Base-by-base conservation (phyloP, 805 yeast species). In the Candida krabiensis region DNA sequence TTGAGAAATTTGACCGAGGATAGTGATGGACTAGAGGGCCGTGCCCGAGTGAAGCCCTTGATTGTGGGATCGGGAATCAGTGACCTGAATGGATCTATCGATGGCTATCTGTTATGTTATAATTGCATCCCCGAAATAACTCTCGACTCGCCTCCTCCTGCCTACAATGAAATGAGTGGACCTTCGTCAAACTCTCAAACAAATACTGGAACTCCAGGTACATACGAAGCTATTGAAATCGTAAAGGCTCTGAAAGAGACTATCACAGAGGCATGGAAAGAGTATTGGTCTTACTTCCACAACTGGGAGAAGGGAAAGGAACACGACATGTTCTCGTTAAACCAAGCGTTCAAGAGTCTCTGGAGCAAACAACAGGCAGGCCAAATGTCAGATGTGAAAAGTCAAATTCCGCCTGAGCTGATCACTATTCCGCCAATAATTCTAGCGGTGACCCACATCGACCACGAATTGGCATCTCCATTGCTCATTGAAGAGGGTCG, bases 41-140 rank as follows among this genome's bases (percentile, higher is more conserved):
- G 66, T 27, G 56, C 61, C 3, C 38, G 61, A 9, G 80, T 87
- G 5, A 79, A 78, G 36, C 85, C 90, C 3, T 57, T 85, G 38
- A 58, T 85, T 9, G 86, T 82, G 3, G 91, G 88, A 4, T 79
- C 87, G 26, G 93, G 93, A 1, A 86, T 89, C 4, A 75, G 86
- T 29, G 91, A 83, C 43, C 60, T 85, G 49, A 83, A 85, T 54
- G 90, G 89, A 4, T 69, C 77, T 22, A 73, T 85, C n/a, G 83
- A 83, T 55, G 91, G 90, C 0, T 85, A 85, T 56, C 66, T 83
- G 29, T 69, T 83, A 25, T 79, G 81, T 32, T 85, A 83, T 57
- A 74, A 81, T 38, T 81, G 86, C 2, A 75, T 84, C 2, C 93
- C 95, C 0, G 64, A 59, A 32, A 69, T 75, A 7, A 30, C 41